Base-by-base conservation (phyloP, 495 filamentous ascomycete genomes). In the Xylaria palmicola region DNA sequence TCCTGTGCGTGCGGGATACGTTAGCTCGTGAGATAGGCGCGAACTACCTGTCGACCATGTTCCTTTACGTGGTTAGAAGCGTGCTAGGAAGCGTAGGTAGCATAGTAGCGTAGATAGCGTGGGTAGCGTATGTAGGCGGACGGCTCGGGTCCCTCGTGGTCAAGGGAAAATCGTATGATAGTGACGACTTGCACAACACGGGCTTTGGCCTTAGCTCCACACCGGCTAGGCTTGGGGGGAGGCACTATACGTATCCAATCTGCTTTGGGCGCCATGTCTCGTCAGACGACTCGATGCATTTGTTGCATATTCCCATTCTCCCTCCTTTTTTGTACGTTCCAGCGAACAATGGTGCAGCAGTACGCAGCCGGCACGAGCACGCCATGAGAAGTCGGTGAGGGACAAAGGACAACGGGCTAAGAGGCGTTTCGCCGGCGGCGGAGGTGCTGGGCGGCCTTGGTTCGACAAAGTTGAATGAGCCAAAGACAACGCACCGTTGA, bases 401-500 rank as follows among this genome's bases (percentile, higher is more conserved):
- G 19, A 19, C 34, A 29, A 32, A 40, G 22, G 36, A 27, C 22
- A 20, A n/a, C 15, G 20, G 22, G 7, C 43, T 29, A 34, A 44
- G 27, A 29, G 13, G 56, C 27, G 15, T 27, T 30, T 40, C 56
- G 22, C 56, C 44, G 50, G 39, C 50, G 19, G 32, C 45, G 39
- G 43, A 37, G 41, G 6, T 13, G 29, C 41, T 48, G 0, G 24
- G 19, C 43, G 17, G 22, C 34, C 41, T 39, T 50, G 22, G 59
- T 30, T 61, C 7, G 49, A 61, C 50, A 19, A 40, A 54, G n/a
- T 29, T 36, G 50, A 53, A 55, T 61, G 40, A 55, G 32, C 48
- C 19, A 55, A 50, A 61, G 59, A 54, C 59, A 61, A 41, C 59
- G 17, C 59, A 61, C 30, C 19, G 59, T 20, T 45, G 59, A 61